Conservation (phyloP, 2,329 filamentous ascomycete species). For the Ophiostoma novo-ulmi region DNA sequence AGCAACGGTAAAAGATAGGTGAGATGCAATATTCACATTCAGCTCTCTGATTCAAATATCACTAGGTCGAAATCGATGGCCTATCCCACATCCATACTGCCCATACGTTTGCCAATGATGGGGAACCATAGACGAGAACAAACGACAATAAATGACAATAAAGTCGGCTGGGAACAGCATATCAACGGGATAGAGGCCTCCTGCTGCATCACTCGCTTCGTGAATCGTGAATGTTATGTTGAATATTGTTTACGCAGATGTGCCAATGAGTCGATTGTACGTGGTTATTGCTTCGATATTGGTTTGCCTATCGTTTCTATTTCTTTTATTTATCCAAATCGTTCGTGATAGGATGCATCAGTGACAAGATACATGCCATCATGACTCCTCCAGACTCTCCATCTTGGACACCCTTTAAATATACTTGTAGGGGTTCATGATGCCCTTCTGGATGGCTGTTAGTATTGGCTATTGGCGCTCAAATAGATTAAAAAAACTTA, state of each 20-base stretch:
- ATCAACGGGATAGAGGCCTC: neutral
- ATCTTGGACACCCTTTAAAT: slow-evolving; percentile 46
- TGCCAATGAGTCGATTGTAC: neutral
- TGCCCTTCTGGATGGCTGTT: slow-evolving; percentile 65
- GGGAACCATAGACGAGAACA: neutral
- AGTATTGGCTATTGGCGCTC: slow-evolving; percentile 7
- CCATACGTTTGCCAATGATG: neutral
- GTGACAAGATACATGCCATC: neutral
- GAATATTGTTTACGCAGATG: neutral
- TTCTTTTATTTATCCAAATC: neutral
- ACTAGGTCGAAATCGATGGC: neutral
- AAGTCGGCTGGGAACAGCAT: neutral
- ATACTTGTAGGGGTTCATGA: slow-evolving; percentile 99
- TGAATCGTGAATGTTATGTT: neutral
- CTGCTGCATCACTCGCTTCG: neutral
- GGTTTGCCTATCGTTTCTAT: neutral
- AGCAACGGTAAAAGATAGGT: neutral
- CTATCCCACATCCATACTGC: neutral
- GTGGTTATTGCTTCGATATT: neutral
- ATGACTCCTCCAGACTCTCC: neutral
- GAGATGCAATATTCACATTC: neutral
- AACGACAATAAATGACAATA: neutral
- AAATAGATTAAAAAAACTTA: slow-evolving; percentile 46
- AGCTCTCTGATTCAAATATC: neutral
- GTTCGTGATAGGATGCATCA: neutral